Evolutionary conservation across 2,329 filamentous ascomycete species (phyloP).

Genomic region (Colletotrichum endophyticum): DNA sequence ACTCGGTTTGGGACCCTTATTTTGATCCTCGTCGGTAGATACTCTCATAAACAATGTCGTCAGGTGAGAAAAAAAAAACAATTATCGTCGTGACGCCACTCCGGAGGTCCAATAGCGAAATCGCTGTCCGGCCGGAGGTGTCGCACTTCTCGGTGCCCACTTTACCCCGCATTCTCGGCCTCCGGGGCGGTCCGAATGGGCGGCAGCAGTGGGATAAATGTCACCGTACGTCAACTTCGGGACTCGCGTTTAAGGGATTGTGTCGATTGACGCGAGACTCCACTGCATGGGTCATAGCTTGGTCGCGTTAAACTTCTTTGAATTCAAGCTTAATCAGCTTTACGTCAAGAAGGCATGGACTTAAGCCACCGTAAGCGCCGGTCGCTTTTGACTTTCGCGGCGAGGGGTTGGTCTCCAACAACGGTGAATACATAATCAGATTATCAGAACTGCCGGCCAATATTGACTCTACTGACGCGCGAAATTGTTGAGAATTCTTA

Average conservation of each 20-base stretch:
- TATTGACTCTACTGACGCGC: rapidly evolving
- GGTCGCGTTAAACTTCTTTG: neutral
- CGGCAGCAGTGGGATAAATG: neutral
- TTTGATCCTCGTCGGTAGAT: no score
- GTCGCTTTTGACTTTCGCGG: neutral
- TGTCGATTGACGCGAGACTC: neutral
- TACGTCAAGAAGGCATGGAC: neutral
- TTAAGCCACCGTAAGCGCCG: neutral
- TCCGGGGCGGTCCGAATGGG: neutral
- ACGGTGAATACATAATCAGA: neutral
- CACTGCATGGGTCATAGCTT: neutral
- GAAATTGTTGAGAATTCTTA: rapidly evolving
- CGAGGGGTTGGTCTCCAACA: neutral
- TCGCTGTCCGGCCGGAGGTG: neutral
- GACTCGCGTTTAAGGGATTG: neutral
- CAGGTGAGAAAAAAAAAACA: neutral
- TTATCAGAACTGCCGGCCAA: neutral
- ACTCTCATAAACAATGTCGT: no score
- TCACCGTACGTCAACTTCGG: neutral
- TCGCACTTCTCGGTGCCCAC: neutral
- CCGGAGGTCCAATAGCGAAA: neutral
- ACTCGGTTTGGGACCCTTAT: no score
- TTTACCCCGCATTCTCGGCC: neutral
- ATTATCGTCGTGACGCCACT: neutral
- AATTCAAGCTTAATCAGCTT: neutral